Evolutionary conservation across 2,329 filamentous ascomycete species (phyloP), one percentile per base, ranked within the genome.

Genomic region (Thielaviopsis musarum): DNA sequence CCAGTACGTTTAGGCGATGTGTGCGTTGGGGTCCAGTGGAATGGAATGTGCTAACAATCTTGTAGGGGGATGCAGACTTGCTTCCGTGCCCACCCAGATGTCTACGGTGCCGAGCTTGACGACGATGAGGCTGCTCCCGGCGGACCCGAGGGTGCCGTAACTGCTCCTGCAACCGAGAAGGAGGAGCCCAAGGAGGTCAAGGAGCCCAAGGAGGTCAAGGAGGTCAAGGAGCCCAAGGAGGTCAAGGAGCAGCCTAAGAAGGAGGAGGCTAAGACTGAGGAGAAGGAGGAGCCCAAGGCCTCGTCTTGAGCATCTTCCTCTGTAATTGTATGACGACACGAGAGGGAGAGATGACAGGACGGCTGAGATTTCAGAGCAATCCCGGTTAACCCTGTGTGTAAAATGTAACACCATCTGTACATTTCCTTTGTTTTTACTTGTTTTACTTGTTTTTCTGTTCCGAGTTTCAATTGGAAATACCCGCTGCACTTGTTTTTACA

Each of bases 21-120:
- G n/a, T n/a, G n/a, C n/a, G n/a, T n/a, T n/a, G n/a, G n/a, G n/a
- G n/a, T n/a, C n/a, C 3, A 13, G 34, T 41, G 15, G 10, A 41
- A 17, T 19, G 49, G 26, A 62, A 61, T 69, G 70, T 67, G 75
- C 61, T 48, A 63, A 64, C 58, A 58, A 22, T 61, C 66, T n/a
- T 56, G 19, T 65, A 95, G 91, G 78, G 83, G 79, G 66, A 98
- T 98, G 93, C 93, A 97, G 75, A 85, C 91, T 67, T 98, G 93
- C 77, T 98, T 98, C 80, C 82, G 90, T 66, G 75, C 84, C 70
- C 87, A 96, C 71, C 93, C 93, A 21, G 93, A 97, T 52, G 79
- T 96, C 62, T 98, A 98, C 72, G 91, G 90, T 62, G 80, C 86
- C 52, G 91, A 97, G 70, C 77, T 96, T 19, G 84, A 87, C 38